phyloP scores from a whole-genome alignment of 192 early-diverging fungal genomes.

The Kickxella alabastrina region DNA sequence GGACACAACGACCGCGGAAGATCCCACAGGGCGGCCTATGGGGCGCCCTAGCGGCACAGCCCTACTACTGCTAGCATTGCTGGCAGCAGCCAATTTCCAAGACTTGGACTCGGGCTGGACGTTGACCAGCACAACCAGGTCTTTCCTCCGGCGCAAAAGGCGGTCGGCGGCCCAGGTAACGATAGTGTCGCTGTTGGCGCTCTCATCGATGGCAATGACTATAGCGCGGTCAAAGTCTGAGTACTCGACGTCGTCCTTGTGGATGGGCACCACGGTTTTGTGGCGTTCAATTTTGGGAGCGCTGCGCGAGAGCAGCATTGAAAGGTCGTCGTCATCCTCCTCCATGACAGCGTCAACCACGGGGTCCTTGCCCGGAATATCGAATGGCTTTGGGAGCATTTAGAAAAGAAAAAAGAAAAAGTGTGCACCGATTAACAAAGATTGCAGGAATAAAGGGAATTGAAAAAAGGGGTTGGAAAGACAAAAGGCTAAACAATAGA shows the following conservation, averaged over 20 bases:
- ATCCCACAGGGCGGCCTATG: neutral
- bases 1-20: neutral
- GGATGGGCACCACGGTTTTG: slow-evolving; percentile 47
- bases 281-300: slow-evolving; percentile 48
- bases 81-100: slow-evolving; percentile 17
- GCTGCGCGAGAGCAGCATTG: slow-evolving; percentile 43
- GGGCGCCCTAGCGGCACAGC: neutral
- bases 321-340: slow-evolving; percentile 49
- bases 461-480: too few relatives aligned
- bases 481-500: too few relatives aligned
- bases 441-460: too few relatives aligned
- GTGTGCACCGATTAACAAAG: neutral
- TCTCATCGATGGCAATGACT: slow-evolving; percentile 42
- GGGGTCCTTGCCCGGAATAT: slow-evolving; percentile 33
- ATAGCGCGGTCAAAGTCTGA: slow-evolving; percentile 52
- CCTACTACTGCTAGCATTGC: neutral
- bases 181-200: slow-evolving; percentile 40
- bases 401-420: neutral
- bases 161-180: slow-evolving; percentile 47
- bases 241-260: slow-evolving; percentile 50
- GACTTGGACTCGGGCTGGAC: slow-evolving; percentile 48
- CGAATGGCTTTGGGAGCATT: slow-evolving; percentile 26
- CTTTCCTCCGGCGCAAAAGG: slow-evolving; percentile 43
- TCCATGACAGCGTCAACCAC: slow-evolving; percentile 26
- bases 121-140: slow-evolving; percentile 46